Percentiles rank a stretch among this genome's conserved stretches.
These are phyloP conservation scores for Herpetospermum pedunculosum DNA, from an alignment of 306 rosid species.

Conservation along the genomic window DNA sequence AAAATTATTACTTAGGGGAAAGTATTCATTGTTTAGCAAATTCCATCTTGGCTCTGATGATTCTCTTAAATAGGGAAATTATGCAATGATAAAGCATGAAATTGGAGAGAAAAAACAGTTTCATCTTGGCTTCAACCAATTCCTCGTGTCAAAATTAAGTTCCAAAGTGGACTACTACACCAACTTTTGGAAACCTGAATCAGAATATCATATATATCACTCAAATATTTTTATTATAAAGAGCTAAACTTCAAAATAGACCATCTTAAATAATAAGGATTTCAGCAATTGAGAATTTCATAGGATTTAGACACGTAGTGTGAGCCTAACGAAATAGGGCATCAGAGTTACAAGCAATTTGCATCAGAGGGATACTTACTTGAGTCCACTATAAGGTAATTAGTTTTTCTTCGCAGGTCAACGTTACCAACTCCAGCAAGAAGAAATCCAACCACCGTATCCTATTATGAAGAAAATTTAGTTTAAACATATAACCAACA, in stretches of 20 bases:
- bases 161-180: background rate
- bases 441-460: constrained; percentile 84
- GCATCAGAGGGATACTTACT: constrained; percentile 33
- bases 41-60: background rate
- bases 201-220: background rate
- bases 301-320: background rate
- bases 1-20: background rate
- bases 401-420: constrained; percentile 85
- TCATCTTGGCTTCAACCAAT: background rate
- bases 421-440: constrained; percentile 96
- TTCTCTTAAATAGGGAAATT: background rate
- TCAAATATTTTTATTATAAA: background rate
- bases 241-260: background rate
- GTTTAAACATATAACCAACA: background rate
- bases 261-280: background rate
- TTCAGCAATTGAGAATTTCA: background rate
- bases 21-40: background rate
- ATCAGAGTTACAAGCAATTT: background rate
- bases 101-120: background rate
- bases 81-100: background rate
- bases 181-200: background rate
- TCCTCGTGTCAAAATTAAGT: background rate
- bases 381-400: constrained; percentile 86
- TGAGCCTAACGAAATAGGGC: background rate
- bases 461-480: constrained; percentile 28